Base-by-base conservation (phyloP, 75 land plant genomes). In the Selaginella tamariscina region DNA sequence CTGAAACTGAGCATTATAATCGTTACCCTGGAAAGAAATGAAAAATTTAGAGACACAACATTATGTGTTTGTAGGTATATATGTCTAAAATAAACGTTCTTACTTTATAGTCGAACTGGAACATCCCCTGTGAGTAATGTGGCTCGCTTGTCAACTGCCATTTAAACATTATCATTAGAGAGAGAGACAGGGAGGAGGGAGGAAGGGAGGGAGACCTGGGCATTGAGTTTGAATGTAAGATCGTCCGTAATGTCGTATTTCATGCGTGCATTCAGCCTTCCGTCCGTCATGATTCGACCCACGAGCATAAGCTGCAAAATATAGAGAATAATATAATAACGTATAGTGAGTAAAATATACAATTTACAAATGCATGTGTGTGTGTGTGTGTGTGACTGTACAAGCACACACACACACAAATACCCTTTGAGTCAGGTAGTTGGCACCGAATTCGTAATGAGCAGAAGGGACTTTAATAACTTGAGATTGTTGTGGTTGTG, bases 101-200 rank as follows among this genome's bases (percentile, higher is more conserved):
- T 70, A 93, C 98, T 96, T 91, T 90, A 65, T 90, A 94, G 72
- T 94, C 98, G 77, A 94, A 90, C 56, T 85, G 86, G 75, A 87
- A 75, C 86, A 89, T 94, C 2, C 96, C 98, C 68, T 94, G 96
- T 30, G 98, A 94, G 76, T 78, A 86, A 74, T 94, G 91, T 44
- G 98, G 90, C 73, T 90, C 98, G 69, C 82, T 83, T 55, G 89
- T 81, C 56, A 94, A 81, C 98, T 94, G 91, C 54, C 49, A 39
- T 39, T 5, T 5, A 39, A 39, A 39, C 11, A 39, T 5, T 5
- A 5, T 5, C 49, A 39, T 39, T 39, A 39, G 49, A 39, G 15
- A 39, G 11, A 15, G 5, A 5, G 5, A 39, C 49, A 39, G 49
- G 49, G 15, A 39, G 49, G 49, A 39, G 49, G 15, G 5, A 15